Percentiles rank a stretch among this genome's conserved stretches.
Evolutionary conservation across 257 asterid genomes (phyloP).

Genomic region (Ophiorrhiza pumila): DNA sequence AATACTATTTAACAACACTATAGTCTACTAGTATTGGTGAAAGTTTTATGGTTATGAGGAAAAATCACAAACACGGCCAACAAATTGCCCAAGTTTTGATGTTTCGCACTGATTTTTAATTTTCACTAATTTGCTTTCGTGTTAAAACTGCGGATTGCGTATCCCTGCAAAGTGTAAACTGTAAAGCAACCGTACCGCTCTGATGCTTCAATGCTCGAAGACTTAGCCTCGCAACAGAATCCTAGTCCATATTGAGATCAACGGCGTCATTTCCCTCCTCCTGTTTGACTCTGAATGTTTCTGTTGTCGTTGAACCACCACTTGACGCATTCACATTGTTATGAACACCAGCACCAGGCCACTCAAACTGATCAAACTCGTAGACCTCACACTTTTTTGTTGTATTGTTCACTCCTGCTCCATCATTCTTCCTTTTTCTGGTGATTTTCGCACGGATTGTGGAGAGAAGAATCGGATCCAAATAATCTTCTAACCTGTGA

Average conservation of each 20-base stretch:
- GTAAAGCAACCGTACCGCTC: too few species aligned
- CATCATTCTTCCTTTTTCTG: constrained; percentile 13
- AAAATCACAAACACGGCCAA: too few species aligned
- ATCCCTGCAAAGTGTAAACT: too few species aligned
- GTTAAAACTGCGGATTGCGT: too few species aligned
- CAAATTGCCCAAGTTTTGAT: too few species aligned
- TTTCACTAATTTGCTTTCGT: too few species aligned
- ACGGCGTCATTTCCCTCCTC: constrained; percentile 14
- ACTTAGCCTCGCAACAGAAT: constrained; percentile 13
- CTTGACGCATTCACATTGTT: neutral
- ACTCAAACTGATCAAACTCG: constrained; percentile 24
- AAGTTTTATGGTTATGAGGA: too few species aligned
- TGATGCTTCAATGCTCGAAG: too few species aligned
- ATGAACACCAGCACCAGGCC: constrained; percentile 21
- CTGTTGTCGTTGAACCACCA: constrained; percentile 5
- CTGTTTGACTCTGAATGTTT: neutral
- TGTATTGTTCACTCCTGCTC: constrained; percentile 11
- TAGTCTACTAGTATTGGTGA: too few species aligned
- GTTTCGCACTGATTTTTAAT: too few species aligned
- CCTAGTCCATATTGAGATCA: constrained; percentile 17
- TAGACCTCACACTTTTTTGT: neutral
- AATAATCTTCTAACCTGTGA: constrained; percentile 30
- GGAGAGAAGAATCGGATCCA: constrained; percentile 32
- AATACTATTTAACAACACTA: too few species aligned
- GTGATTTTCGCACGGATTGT: constrained; percentile 24